A percentile compares a stretch with the other conserved stretches of the same genome.
Evolutionary conservation across 2,329 filamentous ascomycete genomes (phyloP).

Genomic region (Penicillium decumbens): DNA sequence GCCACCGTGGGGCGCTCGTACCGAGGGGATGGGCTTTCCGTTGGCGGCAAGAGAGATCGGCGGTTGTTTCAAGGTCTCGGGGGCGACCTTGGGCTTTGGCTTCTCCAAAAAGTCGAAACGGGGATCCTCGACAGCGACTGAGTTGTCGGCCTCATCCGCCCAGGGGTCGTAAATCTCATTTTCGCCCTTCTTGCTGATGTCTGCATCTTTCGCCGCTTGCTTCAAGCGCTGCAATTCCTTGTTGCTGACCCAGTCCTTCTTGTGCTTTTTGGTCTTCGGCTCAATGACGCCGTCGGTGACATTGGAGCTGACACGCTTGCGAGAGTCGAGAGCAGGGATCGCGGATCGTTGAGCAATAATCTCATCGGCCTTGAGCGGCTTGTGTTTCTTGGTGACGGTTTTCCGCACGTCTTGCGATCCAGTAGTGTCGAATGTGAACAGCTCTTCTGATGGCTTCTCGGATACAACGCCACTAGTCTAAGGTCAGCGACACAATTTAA

Average conservation of each 20-base stretch:
- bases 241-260: slow-evolving; percentile 73
- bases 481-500: slow-evolving; percentile 12
- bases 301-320: slow-evolving; percentile 69
- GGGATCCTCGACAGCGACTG: slow-evolving; percentile 45
- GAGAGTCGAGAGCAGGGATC: slow-evolving; percentile 69
- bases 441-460: slow-evolving; percentile 74
- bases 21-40: slow-evolving; percentile 73
- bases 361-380: slow-evolving; percentile 82
- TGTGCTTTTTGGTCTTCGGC: slow-evolving; percentile 64
- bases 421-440: slow-evolving; percentile 76
- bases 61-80: slow-evolving; percentile 67
- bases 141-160: slow-evolving; percentile 50
- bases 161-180: slow-evolving; percentile 70
- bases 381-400: slow-evolving; percentile 62
- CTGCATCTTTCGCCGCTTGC: slow-evolving; percentile 67
- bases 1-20: slow-evolving; percentile 72
- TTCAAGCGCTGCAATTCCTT: slow-evolving; percentile 78
- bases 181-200: slow-evolving; percentile 53
- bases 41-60: slow-evolving; percentile 78
- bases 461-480: slow-evolving; percentile 68
- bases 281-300: slow-evolving; percentile 69
- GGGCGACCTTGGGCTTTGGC: slow-evolving; percentile 63
- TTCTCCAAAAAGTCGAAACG: slow-evolving; percentile 64
- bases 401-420: slow-evolving; percentile 66
- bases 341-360: slow-evolving; percentile 82